Percentiles rank a stretch among this genome's conserved stretches.
Conservation (phyloP, 768 basidiomycete genomes). For the Kwoniella mangroviensis region DNA sequence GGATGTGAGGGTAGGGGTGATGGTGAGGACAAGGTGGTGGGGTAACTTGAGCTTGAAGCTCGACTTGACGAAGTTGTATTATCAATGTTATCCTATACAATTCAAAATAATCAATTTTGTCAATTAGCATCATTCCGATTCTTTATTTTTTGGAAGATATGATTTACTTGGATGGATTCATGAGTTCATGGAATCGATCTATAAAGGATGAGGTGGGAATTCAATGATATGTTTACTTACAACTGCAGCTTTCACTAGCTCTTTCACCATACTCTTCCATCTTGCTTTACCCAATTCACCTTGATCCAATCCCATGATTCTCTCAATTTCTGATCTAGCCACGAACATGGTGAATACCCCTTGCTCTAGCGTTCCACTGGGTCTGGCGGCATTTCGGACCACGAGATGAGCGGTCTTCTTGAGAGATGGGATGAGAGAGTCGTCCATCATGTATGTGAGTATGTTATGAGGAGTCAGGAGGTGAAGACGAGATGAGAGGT, state of each 20-base stretch:
- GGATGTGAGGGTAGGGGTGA: neutral
- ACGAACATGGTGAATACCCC: slow-evolving; percentile 34
- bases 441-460: slow-evolving; percentile 25
- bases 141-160: too few species aligned
- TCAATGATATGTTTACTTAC: slow-evolving; percentile 19
- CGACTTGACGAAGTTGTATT: neutral
- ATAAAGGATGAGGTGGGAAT: neutral
- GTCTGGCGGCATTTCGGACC: slow-evolving; percentile 26
- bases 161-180: too few species aligned
- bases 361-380: slow-evolving; percentile 31
- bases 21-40: neutral
- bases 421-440: slow-evolving; percentile 28
- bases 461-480: too few species aligned
- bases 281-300: slow-evolving; percentile 21
- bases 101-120: neutral
- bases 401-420: neutral
- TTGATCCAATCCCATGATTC: slow-evolving; percentile 28
- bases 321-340: slow-evolving; percentile 27
- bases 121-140: too few species aligned
- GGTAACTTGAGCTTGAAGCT: slow-evolving; percentile 8
- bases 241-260: slow-evolving; percentile 27
- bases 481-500: neutral
- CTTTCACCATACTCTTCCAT: slow-evolving; percentile 42
- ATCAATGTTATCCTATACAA: neutral
- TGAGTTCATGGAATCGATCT: neutral